Base-by-base conservation (phyloP, 345 rosid genomes). In the Acer saccharum region DNA sequence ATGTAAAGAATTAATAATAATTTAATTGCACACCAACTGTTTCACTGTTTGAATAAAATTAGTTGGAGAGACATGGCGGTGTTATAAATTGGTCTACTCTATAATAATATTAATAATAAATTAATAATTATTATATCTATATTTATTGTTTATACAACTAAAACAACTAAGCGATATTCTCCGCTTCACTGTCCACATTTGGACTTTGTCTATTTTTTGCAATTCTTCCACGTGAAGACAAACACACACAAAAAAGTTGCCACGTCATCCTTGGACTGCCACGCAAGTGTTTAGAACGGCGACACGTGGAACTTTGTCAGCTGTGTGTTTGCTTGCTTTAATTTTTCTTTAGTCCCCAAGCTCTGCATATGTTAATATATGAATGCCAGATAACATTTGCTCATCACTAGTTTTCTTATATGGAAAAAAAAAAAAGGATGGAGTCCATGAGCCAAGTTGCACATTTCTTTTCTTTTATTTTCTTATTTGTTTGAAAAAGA, bases 161-260 rank as follows among this genome's bases (percentile, higher is more conserved):
- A 48, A 68, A 58, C 77, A 77, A 80, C 85, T 73, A 81, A 61
- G 80, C 82, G 72, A 76, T 70, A 65, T 77, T 74, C 78, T 50
- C 25, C 7, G 48, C 71, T 27, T 70, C 65, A 48, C 65, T 46
- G 76, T 75, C 78, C 60, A 69, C 78, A 25, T 21, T 85, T 60
- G 62, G 58, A 13, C 64, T 68, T 77, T 62, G 69, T 74, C 67
- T 21, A 8, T 55, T 13, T 13, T 54, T 54, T 4, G 16, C 67
- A 50, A 12, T 64, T 55, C 57, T 43, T 18, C 61, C 62, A 48
- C 25, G 71, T 17, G 75, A 60, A 57, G 62, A 35, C 35, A 35
- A 63, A 44, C 48, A 44, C 25, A 0, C 25, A 29, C 32, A 29
- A 0, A 29, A 29, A 17, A n/a, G 35, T 13, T 10, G 46, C 76